phyloP scores from a whole-genome alignment of 2,329 filamentous ascomycete genomes.

The Stachybotrys chlorohalonatus region DNA sequence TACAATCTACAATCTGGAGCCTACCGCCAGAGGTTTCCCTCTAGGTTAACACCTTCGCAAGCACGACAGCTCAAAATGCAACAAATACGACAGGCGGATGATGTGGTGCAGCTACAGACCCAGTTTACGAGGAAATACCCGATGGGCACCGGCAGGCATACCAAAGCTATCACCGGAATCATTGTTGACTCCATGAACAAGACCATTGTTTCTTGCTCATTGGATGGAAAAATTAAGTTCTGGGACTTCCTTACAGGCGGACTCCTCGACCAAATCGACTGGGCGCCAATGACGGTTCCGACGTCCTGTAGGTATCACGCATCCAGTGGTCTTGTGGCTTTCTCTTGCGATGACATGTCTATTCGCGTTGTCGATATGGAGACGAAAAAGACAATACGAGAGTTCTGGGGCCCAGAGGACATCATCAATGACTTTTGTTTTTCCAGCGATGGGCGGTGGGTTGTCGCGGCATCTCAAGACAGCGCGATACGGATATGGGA shows the following conservation, averaged over 20 bases:
- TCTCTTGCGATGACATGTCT: conserved; percentile 81
- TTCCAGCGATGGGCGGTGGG: conserved; percentile 88
- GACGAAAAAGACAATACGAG: conserved; percentile 83
- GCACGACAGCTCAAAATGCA: conserved; percentile 65
- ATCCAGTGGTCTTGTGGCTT: conserved; percentile 74
- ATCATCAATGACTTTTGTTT: conserved; percentile 77
- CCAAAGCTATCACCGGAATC: conserved; percentile 73
- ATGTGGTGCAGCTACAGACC: conserved; percentile 45
- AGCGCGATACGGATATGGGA: conserved; percentile 84
- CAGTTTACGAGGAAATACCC: conserved; percentile 32
- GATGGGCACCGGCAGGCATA: conserved; percentile 62
- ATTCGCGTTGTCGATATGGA: conserved; percentile 85
- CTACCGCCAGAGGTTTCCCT: conserved; percentile 81
- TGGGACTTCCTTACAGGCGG: conserved; percentile 89
- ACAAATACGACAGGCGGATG: conserved; percentile 49
- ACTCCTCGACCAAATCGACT: conserved; percentile 72
- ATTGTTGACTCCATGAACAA: conserved; percentile 86
- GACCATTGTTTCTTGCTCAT: conserved; percentile 72
- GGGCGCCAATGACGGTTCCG: conserved; percentile 65
- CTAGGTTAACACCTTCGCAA: conserved; percentile 66
- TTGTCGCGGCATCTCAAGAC: conserved; percentile 79
- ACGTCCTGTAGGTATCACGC: conserved; percentile 73
- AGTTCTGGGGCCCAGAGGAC: conserved; percentile 75
- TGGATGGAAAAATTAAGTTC: conserved; percentile 93
- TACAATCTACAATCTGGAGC: conserved; percentile 93